Evolutionary conservation across 2,329 filamentous ascomycete species (phyloP), one percentile per base, ranked within the genome.

Genomic region (Cordyceps militaris): DNA sequence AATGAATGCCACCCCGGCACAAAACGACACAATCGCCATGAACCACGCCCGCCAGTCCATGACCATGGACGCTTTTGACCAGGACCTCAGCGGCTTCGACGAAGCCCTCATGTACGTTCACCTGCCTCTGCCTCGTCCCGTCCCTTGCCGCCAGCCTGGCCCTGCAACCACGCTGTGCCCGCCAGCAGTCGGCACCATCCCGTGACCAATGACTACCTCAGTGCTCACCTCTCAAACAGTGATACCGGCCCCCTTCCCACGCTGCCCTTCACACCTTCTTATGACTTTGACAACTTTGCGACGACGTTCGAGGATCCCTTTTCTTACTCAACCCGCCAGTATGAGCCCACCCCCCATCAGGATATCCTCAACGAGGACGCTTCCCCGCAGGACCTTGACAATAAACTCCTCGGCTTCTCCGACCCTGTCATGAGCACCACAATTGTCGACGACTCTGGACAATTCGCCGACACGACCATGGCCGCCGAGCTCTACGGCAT

Each of bases 401-500:
- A 85, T 66, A 87, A 91, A 70, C 79, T 91, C 24, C 79, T 92
- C n/a, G 83, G 86, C 65, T 91, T 92, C 72, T 86, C 85, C 0
- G 75, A 83, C 11, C 82, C 85, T 1, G 75, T 80, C 32, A 76
- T 84, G 65, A 84, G 81, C 63, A 76, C 79, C 36, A 79, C 80
- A 4, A 74, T 90, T 8, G 71, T 91, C 50, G 87, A 89, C 63
- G 87, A 87, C 61, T 72, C 78, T 7, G 85, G 83, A 54, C 79
- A 85, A 51, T 77, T 82, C 59, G 81, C 82, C 30, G 84, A 88
- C 56, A 76, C 88, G 11, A 78, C 75, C 64, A 85, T 92, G 77
- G 80, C 80, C 23, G 88, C 88, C 58, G 88, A 93, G 73, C 76
- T 93, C 13, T 89, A 91, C 66, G 89, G 89, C 79, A 92, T 93